Conservation (phyloP, 1,139 yeast genomes). For the Chernovozyma sophiae-reginae region DNA sequence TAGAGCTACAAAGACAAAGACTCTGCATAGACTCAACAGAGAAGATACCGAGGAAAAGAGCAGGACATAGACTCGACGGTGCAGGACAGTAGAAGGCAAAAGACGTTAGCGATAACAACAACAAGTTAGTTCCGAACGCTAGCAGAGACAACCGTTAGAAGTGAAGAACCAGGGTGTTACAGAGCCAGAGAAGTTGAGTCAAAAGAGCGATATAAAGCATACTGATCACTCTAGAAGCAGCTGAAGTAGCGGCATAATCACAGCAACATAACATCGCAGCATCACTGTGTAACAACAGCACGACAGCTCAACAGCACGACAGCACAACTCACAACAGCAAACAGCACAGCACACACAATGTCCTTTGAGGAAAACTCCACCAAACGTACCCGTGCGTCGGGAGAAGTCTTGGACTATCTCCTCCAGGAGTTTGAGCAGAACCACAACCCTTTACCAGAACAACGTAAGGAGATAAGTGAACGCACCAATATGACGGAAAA, state of each 20-base stretch:
- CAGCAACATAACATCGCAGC: no score
- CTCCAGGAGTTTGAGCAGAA: constrained; percentile 67
- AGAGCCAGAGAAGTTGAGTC: background rate
- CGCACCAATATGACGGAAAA: constrained; percentile 85
- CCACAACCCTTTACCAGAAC: constrained; percentile 66
- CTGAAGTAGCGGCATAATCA: no score
- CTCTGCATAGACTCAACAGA: no score
- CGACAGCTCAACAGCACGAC: background rate
- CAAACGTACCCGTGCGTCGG: constrained; percentile 66
- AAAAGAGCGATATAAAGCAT: background rate
- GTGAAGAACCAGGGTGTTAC: background rate
- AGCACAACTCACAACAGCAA: background rate
- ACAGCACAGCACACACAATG: constrained; percentile 8
- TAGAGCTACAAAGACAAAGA: no score
- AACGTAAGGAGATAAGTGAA: constrained; percentile 67
- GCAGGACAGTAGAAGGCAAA: no score
- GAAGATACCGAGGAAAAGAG: no score
- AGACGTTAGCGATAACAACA: no score
- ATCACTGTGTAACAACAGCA: no score
- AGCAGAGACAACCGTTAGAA: no score
- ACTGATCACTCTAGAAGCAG: no score
- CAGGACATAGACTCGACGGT: no score
- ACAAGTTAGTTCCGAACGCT: no score
- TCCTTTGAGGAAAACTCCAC: constrained; percentile 17
- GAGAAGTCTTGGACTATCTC: constrained; percentile 71